Base-by-base conservation (phyloP, 352 stramenopile genomes). In the Pythium aquatile region DNA sequence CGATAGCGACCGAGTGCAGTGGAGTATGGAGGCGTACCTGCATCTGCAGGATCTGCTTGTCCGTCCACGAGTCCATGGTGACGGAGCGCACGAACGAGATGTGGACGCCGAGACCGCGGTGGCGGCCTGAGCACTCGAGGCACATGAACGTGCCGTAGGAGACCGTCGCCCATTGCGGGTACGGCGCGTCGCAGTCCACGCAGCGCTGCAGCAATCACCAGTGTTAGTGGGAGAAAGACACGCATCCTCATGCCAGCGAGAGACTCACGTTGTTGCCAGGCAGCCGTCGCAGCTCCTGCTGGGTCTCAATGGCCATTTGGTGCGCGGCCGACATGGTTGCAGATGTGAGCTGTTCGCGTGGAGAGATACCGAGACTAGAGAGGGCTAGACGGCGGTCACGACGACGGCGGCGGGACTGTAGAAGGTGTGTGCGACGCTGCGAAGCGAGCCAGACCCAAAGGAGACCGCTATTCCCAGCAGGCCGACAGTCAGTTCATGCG, bases 91-190 rank as follows among this genome's bases (percentile, higher is more conserved):
- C 92, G 68, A 98, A 98, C 30, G 88, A 96, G 47, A 98, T 91
- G 74, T 98, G 93, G 9, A 98, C 89, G 46, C 94, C 94, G 52
- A 98, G 77, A 16, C 85, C 82, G 33, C 94, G 87, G 75, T 98
- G 94, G 49, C 91, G 82, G 3, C 88, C 93, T 20, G 90, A 97
- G 81, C 94, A 98, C 72, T 98, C 92, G 65, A 98, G 87, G 58
- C 93, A 98, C 75, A 98, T 97, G 66, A 98, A 98, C 24, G 96
- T 96, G 55, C 94, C 95, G 75, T 98, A 98, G 17, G 93, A 97
- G 39, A 96, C 91, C 2, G 90, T 97, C 5, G 94, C 93, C 94
- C 95, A 98, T 54, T 93, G 88, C 24, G 95, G 95, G 70, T 98
- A 98, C 53, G 92, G 81, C 35, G 93, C 93, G 60, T 93, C 81